Evolutionary conservation across 805 yeast genomes (phyloP), one percentile per base, ranked within the genome.

Genomic region (Suhomyces vadensis): DNA sequence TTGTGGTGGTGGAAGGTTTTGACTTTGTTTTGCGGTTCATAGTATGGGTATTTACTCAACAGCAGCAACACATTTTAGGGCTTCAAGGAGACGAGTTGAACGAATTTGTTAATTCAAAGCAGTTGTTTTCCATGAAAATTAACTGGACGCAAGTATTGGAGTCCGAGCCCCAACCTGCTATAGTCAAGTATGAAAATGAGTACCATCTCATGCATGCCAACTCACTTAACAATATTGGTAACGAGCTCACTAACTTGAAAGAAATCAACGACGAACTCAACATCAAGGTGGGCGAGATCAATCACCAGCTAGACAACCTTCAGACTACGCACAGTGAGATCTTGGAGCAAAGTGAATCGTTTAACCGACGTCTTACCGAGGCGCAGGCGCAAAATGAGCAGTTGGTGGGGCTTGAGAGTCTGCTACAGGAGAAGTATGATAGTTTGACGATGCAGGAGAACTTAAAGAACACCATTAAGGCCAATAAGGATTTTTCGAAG

Each of bases 1-100:
- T 69, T 29, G 51, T 71, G 9, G 57, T 71, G 23, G 58, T 72
- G 39, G 73, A 71, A 51, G 77, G 77, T 5, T 60, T 65, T 42
- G 70, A 65, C 44, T 64, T 62, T 44, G 44, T 71, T 6, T 45
- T 60, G 6, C 55, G 72, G 21, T 41, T 69, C 5, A 46, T 64
- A 7, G 57, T 62, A 3, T 60, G 58, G 36, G 35, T 56, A 3
- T 61, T 66, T 42, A 31, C 43, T 4, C 42, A 44, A 6, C 51
- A 56, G 19, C 26, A 49, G 24, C 51, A 42, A 0, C 31, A 45
- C 19, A 48, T 71, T 9, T 11, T 55, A 22, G 35, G 31, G 5
- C 42, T 58, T 3, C 46, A 55, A 4, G 67, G 67, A 7, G 63
- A 61, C 35, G 64, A 58, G 8, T 51, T 67, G 39, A 44, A 41